A percentile compares a stretch with the other conserved stretches of the same genome.
Conservation (phyloP, 225 moss, liverwort and hornwort species). For the Sphagnum tenellum region DNA sequence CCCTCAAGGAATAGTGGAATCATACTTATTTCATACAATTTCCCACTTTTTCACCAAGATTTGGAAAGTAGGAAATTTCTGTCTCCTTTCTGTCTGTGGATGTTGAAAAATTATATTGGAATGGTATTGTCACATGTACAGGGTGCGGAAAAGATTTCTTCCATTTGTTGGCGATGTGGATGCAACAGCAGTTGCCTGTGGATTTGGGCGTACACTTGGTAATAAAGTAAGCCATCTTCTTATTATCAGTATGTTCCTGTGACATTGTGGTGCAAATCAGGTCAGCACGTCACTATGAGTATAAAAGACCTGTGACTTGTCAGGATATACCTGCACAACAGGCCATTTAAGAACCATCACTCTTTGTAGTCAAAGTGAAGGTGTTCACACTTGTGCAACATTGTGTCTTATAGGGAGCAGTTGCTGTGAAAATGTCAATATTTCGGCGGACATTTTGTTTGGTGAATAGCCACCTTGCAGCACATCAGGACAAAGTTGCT, state of each 20-base stretch:
- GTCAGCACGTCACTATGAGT: no score
- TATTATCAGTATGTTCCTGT: neutral
- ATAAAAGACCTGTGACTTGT: no score
- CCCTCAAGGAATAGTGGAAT: no score
- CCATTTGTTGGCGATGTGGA: constrained; percentile 46
- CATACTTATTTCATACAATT: no score
- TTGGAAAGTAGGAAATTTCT: no score
- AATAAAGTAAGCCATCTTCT: constrained; percentile 29
- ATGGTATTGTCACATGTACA: constrained; percentile 2
- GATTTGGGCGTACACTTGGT: constrained; percentile 47
- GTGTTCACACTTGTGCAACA: no score
- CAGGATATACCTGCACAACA: no score
- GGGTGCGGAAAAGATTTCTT: constrained; percentile 29
- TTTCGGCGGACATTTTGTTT: constrained; percentile 40
- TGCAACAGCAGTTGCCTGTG: constrained; percentile 46
- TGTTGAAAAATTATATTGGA: no score
- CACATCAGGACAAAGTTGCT: constrained; percentile 31
- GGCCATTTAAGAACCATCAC: neutral
- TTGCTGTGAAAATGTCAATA: constrained; percentile 37
- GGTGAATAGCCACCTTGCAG: constrained; percentile 42
- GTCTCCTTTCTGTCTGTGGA: no score
- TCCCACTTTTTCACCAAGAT: no score
- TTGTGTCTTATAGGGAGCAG: constrained; percentile 35
- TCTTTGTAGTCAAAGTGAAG: no score
- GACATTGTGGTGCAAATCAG: no score